Conservation (phyloP, 805 yeast genomes). For the Candida fluviatilis region DNA sequence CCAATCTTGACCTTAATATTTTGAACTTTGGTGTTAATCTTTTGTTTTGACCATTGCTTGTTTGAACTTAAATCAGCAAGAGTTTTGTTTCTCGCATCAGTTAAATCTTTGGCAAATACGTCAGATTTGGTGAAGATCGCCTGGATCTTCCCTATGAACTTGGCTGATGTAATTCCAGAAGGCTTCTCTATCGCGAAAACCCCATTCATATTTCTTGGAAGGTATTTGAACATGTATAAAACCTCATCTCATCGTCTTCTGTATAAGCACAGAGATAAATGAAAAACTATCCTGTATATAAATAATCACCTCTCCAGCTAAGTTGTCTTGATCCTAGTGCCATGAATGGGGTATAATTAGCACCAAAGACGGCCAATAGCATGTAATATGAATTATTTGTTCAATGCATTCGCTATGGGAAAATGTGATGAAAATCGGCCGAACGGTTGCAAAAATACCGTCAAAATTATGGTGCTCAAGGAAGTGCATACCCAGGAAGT, state of each 20-base stretch:
- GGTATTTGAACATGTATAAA: constrained; percentile 3
- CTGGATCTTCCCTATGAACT: constrained; percentile 66
- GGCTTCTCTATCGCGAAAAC: constrained; percentile 92
- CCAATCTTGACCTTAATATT: constrained; percentile 80
- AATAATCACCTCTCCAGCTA: neutral
- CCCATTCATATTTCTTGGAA: constrained; percentile 63
- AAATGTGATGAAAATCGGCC: no score
- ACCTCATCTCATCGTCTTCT: constrained; percentile 6
- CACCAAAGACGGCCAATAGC: no score
- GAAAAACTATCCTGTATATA: constrained; percentile 2
- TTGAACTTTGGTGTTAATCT: constrained; percentile 49
- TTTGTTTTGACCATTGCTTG: constrained; percentile 39
- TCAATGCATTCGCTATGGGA: no score
- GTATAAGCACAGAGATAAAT: neutral
- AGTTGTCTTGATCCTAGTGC: no score
- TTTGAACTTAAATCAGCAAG: constrained; percentile 34
- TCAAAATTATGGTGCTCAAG: no score
- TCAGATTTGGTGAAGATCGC: constrained; percentile 54
- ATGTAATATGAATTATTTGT: no score
- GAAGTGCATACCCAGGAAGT: no score
- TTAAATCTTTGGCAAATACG: constrained; percentile 52
- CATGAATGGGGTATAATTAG: no score
- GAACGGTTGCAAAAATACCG: no score
- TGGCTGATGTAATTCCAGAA: constrained; percentile 74
- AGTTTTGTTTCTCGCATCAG: constrained; percentile 45